These are phyloP conservation scores for Phaeoacremonium minimum DNA, from an alignment of 2,329 filamentous ascomycete genomes.

Conservation along the genomic window DNA sequence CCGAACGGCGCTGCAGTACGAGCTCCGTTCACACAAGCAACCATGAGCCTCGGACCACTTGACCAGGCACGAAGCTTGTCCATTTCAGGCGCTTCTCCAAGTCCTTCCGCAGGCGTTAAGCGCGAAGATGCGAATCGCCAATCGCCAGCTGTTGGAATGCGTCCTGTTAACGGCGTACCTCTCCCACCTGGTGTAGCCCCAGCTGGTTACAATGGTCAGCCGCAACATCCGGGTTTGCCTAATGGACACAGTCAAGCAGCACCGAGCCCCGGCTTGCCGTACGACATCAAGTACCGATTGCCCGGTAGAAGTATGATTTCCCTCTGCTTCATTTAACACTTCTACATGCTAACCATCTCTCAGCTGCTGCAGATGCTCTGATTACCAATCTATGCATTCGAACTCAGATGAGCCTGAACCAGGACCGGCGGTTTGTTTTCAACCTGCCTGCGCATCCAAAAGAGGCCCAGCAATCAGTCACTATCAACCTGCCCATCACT, in stretches of 20 bases:
- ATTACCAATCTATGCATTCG: conserved; percentile 62
- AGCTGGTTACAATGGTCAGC: conserved; percentile 4
- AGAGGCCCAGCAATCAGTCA: conserved; percentile 67
- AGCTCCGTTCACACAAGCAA: conserved; percentile 8
- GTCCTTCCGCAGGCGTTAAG: conserved; percentile 34
- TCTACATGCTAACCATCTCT: conserved; percentile 14
- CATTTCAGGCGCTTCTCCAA: conserved; percentile 37
- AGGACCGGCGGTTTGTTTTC: conserved; percentile 57
- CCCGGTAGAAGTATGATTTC: conserved; percentile 8
- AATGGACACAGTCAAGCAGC: conserved; percentile 4
- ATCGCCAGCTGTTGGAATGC: conserved; percentile 21
- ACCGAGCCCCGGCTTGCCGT: conserved; percentile 1
- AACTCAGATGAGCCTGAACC: conserved; percentile 63
- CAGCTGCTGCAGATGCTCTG: conserved; percentile 57
- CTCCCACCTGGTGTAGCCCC: conserved; percentile 10
- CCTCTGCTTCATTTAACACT: no score
- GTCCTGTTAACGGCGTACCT: no score
- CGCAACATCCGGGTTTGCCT: conserved; percentile 5
- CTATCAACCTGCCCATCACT: conserved; percentile 62
- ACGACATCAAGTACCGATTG: conserved; percentile 10
- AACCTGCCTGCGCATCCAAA: conserved; percentile 61
- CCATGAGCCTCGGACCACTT: conserved; percentile 17
- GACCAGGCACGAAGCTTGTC: conserved; percentile 37
- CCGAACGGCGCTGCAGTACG: conserved; percentile 21
- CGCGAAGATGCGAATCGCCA: conserved; percentile 28